Evolutionary conservation across 805 yeast species (phyloP).

Genomic region (Zygosaccharomyces kombuchaensis): DNA sequence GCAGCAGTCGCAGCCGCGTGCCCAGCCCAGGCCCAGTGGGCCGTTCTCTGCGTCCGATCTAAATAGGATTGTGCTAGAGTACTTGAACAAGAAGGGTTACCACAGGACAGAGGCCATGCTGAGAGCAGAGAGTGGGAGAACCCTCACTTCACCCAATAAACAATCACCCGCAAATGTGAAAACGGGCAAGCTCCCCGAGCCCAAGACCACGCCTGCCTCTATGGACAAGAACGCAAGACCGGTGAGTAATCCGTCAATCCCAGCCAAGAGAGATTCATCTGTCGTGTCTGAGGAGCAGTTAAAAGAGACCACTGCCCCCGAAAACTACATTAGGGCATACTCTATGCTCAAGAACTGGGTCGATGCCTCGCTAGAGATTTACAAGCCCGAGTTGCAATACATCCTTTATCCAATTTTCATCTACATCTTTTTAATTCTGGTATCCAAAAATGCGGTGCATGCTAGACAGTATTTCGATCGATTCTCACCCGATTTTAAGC

Average conservation of each 20-base stretch:
- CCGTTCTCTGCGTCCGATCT: conserved; percentile 75
- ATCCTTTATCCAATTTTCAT: conserved; percentile 89
- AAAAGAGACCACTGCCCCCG: conserved; percentile 43
- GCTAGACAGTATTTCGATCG: conserved; percentile 75
- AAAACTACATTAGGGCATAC: conserved; percentile 74
- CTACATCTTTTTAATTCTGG: conserved; percentile 77
- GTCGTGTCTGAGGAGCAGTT: conserved; percentile 24
- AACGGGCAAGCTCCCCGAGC: conserved; percentile 35
- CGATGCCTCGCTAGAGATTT: conserved; percentile 84
- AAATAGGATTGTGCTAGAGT: conserved; percentile 88
- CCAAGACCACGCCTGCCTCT: conserved; percentile 33
- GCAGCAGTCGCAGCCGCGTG: conserved; percentile 11
- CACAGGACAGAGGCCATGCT: conserved; percentile 92
- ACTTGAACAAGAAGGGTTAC: conserved; percentile 88
- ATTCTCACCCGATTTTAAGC: conserved; percentile 65
- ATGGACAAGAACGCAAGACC: conserved; percentile 27
- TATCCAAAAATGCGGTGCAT: conserved; percentile 54
- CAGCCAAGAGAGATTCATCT: conserved; percentile 30
- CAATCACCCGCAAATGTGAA: conserved; percentile 47
- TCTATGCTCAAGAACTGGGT: conserved; percentile 81
- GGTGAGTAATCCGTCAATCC: conserved; percentile 32
- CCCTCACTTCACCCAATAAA: conserved; percentile 47
- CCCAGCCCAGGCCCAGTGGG: conserved; percentile 22
- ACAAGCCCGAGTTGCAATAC: conserved; percentile 80
- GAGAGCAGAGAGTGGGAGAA: conserved; percentile 74